Conservation (phyloP, 2,329 filamentous ascomycete genomes). For the Aspergillus sp. region DNA sequence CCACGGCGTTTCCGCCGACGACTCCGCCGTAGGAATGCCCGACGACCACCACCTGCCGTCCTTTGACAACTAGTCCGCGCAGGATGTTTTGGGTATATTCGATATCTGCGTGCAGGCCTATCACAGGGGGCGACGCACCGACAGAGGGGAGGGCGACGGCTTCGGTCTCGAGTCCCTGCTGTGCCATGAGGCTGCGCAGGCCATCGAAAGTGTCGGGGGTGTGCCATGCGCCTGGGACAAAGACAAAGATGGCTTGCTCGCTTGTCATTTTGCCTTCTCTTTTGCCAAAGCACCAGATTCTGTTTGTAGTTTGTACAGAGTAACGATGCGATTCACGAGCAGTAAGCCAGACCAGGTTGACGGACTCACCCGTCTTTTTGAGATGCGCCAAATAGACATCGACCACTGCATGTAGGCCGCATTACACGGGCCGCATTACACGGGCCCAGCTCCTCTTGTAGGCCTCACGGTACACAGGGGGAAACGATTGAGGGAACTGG, state of each 20-base stretch:
- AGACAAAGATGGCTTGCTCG: neutral
- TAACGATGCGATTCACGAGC: too few relatives aligned
- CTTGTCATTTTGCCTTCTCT: too few relatives aligned
- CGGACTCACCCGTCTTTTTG: too few relatives aligned
- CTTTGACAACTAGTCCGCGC: neutral
- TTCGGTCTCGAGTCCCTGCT: neutral
- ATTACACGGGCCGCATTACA: too few relatives aligned
- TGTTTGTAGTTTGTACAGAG: too few relatives aligned
- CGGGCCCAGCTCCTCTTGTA: too few relatives aligned
- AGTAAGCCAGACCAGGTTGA: too few relatives aligned
- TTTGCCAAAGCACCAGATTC: too few relatives aligned
- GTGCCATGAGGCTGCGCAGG: neutral
- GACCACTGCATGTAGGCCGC: too few relatives aligned
- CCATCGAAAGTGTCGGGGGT: neutral
- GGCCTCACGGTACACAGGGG: too few relatives aligned
- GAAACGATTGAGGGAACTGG: too few relatives aligned
- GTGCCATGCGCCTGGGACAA: conserved; percentile 11
- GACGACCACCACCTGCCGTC: neutral
- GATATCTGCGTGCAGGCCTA: neutral
- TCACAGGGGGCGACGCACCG: neutral
- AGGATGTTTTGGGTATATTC: neutral
- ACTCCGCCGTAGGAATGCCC: conserved; percentile 9
- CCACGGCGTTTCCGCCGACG: neutral
- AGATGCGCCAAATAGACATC: too few relatives aligned
- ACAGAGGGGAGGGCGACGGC: neutral